Evolutionary conservation across 805 yeast genomes (phyloP).

Genomic region (Kazachstania kunashirensis): DNA sequence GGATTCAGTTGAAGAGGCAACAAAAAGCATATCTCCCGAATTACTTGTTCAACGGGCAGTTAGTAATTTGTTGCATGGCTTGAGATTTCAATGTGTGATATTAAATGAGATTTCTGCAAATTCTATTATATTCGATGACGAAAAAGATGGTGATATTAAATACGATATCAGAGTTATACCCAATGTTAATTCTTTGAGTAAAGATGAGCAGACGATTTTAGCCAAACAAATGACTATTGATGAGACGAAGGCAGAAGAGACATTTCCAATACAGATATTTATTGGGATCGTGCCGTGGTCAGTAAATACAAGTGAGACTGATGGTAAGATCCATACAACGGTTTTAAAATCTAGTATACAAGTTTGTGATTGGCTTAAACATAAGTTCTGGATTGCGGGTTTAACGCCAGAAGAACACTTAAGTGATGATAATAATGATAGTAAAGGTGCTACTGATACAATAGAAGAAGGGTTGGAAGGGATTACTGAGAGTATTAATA

Average conservation of each 20-base stretch:
- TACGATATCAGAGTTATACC: constrained; percentile 11
- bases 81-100: constrained; percentile 1
- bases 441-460: neutral
- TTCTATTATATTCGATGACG: neutral
- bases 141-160: neutral
- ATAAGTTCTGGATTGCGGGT: constrained; percentile 33
- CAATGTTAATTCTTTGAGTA: constrained; percentile 10
- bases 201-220: constrained; percentile 9
- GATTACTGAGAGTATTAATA: neutral
- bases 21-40: neutral
- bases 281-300: constrained; percentile 11
- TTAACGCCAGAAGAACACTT: constrained; percentile 5
- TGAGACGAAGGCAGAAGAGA: neutral
- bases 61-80: neutral
- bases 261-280: constrained; percentile 2
- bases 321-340: constrained; percentile 1
- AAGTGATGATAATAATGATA: neutral
- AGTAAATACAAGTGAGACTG: neutral
- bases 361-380: constrained; percentile 29
- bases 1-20: constrained; percentile 2
- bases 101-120: neutral
- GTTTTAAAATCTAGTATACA: constrained; percentile 7
- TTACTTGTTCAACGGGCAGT: neutral
- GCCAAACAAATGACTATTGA: constrained; percentile 8
- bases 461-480: neutral